Conservation (phyloP, 2,329 filamentous ascomycete species). For the Emergomyces orientalis region DNA sequence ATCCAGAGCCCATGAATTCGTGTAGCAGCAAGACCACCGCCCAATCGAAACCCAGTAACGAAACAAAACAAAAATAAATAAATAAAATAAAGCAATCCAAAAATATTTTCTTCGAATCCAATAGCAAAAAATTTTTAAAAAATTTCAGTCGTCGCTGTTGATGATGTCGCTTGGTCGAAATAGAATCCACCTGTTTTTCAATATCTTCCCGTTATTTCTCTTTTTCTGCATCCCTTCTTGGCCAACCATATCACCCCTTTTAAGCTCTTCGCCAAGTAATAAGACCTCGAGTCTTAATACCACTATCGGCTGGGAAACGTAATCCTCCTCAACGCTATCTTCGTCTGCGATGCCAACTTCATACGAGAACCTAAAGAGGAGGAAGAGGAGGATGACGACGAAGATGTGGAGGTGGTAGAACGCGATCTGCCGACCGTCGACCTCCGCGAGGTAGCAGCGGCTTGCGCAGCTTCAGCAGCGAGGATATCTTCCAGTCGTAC, state of each 20-base stretch:
- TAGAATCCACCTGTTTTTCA: too few relatives aligned
- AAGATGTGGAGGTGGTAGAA: neutral
- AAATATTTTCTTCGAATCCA: neutral
- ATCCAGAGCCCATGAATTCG: neutral
- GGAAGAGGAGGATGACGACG: neutral
- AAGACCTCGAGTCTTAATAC: too few relatives aligned
- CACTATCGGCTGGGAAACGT: neutral
- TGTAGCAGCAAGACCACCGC: neutral
- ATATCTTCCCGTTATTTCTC: too few relatives aligned
- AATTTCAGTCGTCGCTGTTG: too few relatives aligned
- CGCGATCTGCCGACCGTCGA: conserved; percentile 17
- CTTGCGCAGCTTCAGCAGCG: conserved; percentile 8
- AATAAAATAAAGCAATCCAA: neutral
- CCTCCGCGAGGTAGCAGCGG: conserved; percentile 28
- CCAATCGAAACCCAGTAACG: neutral
- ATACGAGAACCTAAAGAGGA: neutral
- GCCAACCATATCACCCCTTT: neutral
- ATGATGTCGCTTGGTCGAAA: too few relatives aligned
- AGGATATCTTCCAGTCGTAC: conserved; percentile 16
- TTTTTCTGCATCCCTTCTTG: neutral
- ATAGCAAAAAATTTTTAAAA: neutral
- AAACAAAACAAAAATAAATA: neutral
- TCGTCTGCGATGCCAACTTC: conserved; percentile 1
- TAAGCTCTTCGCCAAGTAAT: too few relatives aligned
- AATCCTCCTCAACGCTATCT: neutral